phyloP scores from a whole-genome alignment of 139 green algal species.

The Chlamydomonas applanata region DNA sequence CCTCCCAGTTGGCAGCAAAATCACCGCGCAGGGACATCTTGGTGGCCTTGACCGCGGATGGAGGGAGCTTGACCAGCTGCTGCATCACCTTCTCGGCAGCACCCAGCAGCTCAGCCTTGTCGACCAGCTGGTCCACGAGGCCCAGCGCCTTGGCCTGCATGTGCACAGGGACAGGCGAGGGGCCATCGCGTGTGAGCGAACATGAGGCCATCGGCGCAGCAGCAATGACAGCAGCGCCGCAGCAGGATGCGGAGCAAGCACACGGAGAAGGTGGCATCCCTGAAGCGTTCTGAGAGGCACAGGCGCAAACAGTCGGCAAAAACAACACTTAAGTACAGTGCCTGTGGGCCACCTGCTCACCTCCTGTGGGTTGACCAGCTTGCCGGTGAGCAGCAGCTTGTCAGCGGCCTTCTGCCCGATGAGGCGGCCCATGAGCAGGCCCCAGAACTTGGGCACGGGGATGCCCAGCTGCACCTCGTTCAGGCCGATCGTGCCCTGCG shows the following conservation, averaged over 20 bases:
- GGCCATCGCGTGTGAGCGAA: not conserved
- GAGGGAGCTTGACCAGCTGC: constrained; percentile 39
- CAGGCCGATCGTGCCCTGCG: constrained; percentile 64
- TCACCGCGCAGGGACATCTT: constrained; percentile 53
- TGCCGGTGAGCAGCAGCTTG: constrained; percentile 54
- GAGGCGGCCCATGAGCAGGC: constrained; percentile 60
- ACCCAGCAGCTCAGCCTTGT: constrained; percentile 46
- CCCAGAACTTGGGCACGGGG: constrained; percentile 89
- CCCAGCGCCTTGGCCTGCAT: constrained; percentile 59
- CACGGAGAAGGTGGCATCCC: not conserved
- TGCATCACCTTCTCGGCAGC: constrained; percentile 50
- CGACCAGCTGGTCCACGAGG: constrained; percentile 73
- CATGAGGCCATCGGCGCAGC: not conserved
- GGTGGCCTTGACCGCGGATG: constrained; percentile 27
- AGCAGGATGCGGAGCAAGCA: not conserved
- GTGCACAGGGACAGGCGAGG: not conserved
- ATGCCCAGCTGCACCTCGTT: constrained; percentile 67
- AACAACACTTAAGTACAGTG: not conserved
- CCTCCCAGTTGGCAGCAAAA: constrained; percentile 56
- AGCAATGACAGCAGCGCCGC: not conserved
- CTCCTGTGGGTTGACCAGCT: constrained; percentile 20
- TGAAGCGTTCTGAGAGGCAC: not conserved
- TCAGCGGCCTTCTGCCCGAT: constrained; percentile 57
- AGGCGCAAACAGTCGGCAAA: not conserved
- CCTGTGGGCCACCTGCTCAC: too few relatives aligned